Conservation (phyloP, 2,329 filamentous ascomycete genomes). For the Cordyceps tenuipes region DNA sequence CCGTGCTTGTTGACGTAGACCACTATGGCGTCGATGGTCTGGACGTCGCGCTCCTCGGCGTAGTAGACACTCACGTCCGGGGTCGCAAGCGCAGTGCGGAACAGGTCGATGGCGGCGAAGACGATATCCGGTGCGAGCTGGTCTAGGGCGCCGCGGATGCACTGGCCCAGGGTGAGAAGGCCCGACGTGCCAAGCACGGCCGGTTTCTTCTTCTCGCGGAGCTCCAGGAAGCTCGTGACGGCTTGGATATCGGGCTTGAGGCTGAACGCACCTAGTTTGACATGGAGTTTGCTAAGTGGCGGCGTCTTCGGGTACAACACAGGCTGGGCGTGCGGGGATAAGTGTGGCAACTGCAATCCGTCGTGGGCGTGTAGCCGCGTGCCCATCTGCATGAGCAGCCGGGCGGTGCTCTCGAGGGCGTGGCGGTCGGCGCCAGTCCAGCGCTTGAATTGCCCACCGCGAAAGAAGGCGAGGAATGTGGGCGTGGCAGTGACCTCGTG, state of each 20-base stretch:
- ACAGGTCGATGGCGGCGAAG: constrained; percentile 79
- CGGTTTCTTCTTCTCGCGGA: constrained; percentile 41
- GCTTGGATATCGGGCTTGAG: constrained; percentile 51
- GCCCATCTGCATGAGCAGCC: constrained; percentile 66
- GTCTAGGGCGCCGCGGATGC: constrained; percentile 47
- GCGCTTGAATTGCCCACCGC: constrained; percentile 64
- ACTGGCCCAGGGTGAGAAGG: constrained; percentile 54
- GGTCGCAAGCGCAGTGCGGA: constrained; percentile 70
- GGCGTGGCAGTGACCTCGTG: constrained; percentile 72
- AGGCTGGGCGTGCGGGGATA: constrained; percentile 56
- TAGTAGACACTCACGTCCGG: constrained; percentile 73
- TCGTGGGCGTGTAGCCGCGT: constrained; percentile 70
- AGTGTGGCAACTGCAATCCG: constrained; percentile 58
- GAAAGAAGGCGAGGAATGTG: constrained; percentile 79
- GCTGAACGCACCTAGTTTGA: constrained; percentile 59
- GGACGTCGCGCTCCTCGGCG: constrained; percentile 62
- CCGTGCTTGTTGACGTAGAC: constrained; percentile 46
- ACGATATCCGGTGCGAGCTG: constrained; percentile 55
- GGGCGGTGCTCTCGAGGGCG: constrained; percentile 62
- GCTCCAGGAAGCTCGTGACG: constrained; percentile 64
- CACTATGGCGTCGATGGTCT: constrained; percentile 55
- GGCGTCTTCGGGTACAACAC: constrained; percentile 71
- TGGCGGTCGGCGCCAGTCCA: constrained; percentile 72
- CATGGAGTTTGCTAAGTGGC: constrained; percentile 70
- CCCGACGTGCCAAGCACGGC: constrained; percentile 62